Evolutionary conservation across 257 asterid species (phyloP), one percentile per base, ranked within the genome.

Genomic region (Voacanga thouarsii): DNA sequence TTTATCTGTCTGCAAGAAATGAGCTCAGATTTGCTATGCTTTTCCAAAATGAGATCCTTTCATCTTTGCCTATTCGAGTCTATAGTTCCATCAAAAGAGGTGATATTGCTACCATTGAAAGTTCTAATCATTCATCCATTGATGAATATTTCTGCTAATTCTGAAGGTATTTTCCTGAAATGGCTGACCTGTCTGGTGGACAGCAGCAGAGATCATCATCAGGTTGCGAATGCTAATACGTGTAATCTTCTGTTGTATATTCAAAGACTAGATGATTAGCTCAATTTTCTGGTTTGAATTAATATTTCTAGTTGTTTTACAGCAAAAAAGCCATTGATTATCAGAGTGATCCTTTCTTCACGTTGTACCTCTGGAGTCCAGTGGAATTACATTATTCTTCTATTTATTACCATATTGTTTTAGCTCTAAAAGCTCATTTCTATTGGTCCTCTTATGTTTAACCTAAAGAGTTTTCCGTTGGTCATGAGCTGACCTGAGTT

Each of bases 121-220:
- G 14, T 43, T 68, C 53, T 21, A 8, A 16, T 41, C 6, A 1
- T 28, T 47, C 5, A 3, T 33, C 37, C 37, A 33, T 33, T 53
- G 59, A 53, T 53, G 59, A 53, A 53, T 0, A 15, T 33, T 26
- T 70, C 5, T 72, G 57, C n/a, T 9, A 73, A 37, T 74, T 2
- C 7, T 74, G 77, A 39, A 74, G 77, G 69, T 74, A 74, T 57
- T 6, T 56, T 55, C 56, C 77, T 56, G 77, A 74, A 19, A 74
- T 74, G 77, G 55, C 43, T 9, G 77, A 74, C 77, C n/a, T 74
- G 51, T 41, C 69, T 18, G 49, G 23, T 60, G 49, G 77, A 39
- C 69, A 57, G 69, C 69, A 74, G 67, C 77, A 74, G 12, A 74
- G 39, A 74, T 74, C 37, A 33, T 33, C 76, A 16, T 28, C 77